Percentiles rank a stretch among this genome's conserved stretches.
Conservation (phyloP, 257 asterid genomes). For the Solanum clarkiae region DNA sequence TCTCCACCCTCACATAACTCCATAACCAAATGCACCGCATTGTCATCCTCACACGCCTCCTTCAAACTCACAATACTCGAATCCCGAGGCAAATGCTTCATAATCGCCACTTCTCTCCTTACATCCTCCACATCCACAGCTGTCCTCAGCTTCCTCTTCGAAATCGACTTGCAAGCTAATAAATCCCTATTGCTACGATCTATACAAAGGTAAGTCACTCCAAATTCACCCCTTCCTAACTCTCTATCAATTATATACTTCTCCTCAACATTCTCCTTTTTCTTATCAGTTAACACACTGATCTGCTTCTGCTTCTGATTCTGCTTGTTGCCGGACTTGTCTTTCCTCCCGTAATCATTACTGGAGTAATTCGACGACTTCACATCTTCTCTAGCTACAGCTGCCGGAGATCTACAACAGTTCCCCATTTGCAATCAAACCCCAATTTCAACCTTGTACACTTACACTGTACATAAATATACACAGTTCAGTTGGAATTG, state of each 20-base stretch:
- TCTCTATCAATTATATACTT: constrained; percentile 58
- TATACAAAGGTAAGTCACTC: constrained; percentile 77
- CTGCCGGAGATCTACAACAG: constrained; percentile 98
- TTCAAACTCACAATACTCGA: constrained; percentile 70
- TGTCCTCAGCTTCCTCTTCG: constrained; percentile 84
- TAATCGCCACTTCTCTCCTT: constrained; percentile 80
- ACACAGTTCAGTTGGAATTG: neutral
- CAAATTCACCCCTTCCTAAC: constrained; percentile 90
- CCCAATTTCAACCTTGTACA: neutral
- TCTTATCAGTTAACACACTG: constrained; percentile 43
- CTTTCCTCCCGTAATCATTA: constrained; percentile 50
- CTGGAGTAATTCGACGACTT: constrained; percentile 69
- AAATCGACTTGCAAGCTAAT: constrained; percentile 89
- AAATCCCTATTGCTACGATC: constrained; percentile 59
- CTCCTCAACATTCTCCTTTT: constrained; percentile 65
- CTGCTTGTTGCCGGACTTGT: constrained; percentile 34
- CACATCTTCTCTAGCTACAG: constrained; percentile 87
- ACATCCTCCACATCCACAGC: constrained; percentile 93
- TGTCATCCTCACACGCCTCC: constrained; percentile 93
- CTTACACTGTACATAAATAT: neutral
- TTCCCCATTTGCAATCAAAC: constrained; percentile 25
- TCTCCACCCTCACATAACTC: constrained; percentile 93
- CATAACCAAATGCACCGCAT: constrained; percentile 90
- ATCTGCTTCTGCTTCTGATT: constrained; percentile 22
- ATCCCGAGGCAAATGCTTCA: constrained; percentile 79